Evolutionary conservation across 2,329 filamentous ascomycete species (phyloP).

Genomic region (Diaporthe humulicola): DNA sequence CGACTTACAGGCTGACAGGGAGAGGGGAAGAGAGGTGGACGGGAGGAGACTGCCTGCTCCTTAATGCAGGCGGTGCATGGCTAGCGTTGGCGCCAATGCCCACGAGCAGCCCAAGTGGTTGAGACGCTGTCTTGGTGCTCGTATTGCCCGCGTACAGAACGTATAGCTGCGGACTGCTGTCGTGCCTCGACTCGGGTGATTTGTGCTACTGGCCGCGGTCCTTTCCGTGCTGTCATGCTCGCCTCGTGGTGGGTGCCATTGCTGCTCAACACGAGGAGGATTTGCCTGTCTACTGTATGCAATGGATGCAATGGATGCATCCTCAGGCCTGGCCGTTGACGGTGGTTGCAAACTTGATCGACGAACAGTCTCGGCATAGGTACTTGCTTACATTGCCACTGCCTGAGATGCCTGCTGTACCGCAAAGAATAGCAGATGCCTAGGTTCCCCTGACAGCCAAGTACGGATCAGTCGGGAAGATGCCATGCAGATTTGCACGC

Average conservation of each 20-base stretch:
- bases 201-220: conserved; percentile 6
- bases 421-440: not conserved
- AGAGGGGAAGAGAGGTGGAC: not conserved
- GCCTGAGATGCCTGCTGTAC: not conserved
- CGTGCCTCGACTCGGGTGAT: conserved; percentile 16
- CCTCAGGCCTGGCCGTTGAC: not conserved
- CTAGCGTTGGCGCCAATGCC: conserved; percentile 26
- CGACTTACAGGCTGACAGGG: not conserved
- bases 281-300: not conserved
- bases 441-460: not conserved
- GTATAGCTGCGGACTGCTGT: conserved; percentile 13
- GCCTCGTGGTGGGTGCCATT: conserved; percentile 28
- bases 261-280: conserved; percentile 32
- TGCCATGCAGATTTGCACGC: not conserved
- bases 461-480: conserved; percentile 10
- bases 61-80: conserved; percentile 24
- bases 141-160: conserved; percentile 4
- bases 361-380: not conserved
- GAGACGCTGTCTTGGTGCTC: conserved; percentile 30
- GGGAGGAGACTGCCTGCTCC: not conserved
- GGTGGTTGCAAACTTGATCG: conserved; percentile 4
- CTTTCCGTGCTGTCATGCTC: not conserved
- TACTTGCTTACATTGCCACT: conserved; percentile 22
- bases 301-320: conserved; percentile 11
- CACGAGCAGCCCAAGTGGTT: conserved; percentile 17